Conservation (phyloP, 805 yeast species). For the Candida ipomoeae region DNA sequence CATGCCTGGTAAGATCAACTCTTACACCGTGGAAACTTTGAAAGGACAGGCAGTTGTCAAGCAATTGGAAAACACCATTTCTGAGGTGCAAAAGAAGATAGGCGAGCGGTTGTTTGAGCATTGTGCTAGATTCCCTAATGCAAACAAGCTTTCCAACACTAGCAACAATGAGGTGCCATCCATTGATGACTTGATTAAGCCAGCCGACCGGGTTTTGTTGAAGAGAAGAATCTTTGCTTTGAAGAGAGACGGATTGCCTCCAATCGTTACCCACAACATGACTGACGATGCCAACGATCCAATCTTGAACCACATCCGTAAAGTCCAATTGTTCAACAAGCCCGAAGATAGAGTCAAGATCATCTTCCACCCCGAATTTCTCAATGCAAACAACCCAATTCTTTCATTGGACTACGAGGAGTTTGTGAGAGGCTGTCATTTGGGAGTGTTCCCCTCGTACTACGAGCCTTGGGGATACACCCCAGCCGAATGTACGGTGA, state of each 20-base stretch:
- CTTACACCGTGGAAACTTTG: constrained; percentile 92
- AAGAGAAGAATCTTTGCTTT: constrained; percentile 92
- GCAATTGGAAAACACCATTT: constrained; percentile 83
- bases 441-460: constrained; percentile 97
- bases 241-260: constrained; percentile 85
- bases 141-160: constrained; percentile 35
- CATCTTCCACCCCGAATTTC: constrained; percentile 95
- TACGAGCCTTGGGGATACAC: constrained; percentile 99
- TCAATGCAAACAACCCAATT: constrained; percentile 91
- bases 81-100: constrained; percentile 79
- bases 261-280: constrained; percentile 97
- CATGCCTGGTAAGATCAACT: constrained; percentile 94
- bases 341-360: constrained; percentile 91
- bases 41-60: constrained; percentile 95
- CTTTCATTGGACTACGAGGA: constrained; percentile 93
- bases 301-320: constrained; percentile 82
- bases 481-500: constrained; percentile 98
- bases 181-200: constrained; percentile 76
- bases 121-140: constrained; percentile 63
- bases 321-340: constrained; percentile 85
- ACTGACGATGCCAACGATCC: constrained; percentile 89
- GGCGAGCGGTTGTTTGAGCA: constrained; percentile 88
- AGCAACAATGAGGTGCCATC: constrained; percentile 67
- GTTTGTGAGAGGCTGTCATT: constrained; percentile 94
- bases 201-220: constrained; percentile 82